A percentile compares a stretch with the other conserved stretches of the same genome.
phyloP scores from a whole-genome alignment of 306 rosid species.

The Sicyos baderoa region DNA sequence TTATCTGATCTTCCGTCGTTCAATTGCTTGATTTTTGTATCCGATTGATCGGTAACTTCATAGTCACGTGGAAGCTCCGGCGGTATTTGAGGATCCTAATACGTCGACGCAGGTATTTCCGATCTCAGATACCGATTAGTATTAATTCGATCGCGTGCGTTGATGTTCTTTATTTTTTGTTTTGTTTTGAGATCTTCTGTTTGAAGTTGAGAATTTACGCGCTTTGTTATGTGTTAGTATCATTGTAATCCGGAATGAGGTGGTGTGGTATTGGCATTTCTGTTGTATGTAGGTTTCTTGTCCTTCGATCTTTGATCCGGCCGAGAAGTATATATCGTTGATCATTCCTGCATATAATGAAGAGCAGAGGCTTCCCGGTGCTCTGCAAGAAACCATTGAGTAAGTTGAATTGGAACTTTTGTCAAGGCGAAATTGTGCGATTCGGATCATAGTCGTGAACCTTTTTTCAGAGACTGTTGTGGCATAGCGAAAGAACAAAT shows the following conservation, averaged over 20 bases:
- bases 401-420: constrained; percentile 29
- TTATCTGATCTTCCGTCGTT: not conserved
- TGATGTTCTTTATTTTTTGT: not conserved
- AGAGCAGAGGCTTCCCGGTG: constrained; percentile 77
- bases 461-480: not conserved
- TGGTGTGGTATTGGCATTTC: not conserved
- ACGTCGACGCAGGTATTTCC: constrained; percentile 55
- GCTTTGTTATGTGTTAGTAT: not conserved
- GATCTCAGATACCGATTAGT: not conserved
- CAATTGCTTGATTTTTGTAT: constrained; percentile 8
- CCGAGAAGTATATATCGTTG: constrained; percentile 77
- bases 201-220: not conserved
- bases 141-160: not conserved
- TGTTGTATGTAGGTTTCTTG: constrained; percentile 55
- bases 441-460: not conserved
- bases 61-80: constrained; percentile 77
- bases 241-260: not conserved
- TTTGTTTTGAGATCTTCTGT: not conserved
- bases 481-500: not conserved
- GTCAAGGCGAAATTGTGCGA: constrained; percentile 7
- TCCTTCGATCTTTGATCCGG: constrained; percentile 69
- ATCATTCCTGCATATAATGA: constrained; percentile 87
- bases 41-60: not conserved
- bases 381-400: constrained; percentile 82
- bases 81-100: constrained; percentile 71